Percentiles rank a stretch among this genome's conserved stretches.
phyloP scores from a whole-genome alignment of 1,284 basidiomycete genomes.

The Ustilago sp. region DNA sequence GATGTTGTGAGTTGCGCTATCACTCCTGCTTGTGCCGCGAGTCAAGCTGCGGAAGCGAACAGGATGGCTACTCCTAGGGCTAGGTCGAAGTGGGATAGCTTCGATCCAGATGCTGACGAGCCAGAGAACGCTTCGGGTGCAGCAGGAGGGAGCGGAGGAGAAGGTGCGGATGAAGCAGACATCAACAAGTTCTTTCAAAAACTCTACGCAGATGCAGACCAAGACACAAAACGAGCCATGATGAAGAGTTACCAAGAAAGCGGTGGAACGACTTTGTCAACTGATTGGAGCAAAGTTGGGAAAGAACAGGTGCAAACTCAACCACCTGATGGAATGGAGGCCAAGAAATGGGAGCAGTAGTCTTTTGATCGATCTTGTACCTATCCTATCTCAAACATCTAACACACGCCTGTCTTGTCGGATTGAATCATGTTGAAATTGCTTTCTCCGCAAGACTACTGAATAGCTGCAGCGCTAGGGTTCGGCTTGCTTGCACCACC shows the following conservation, averaged over 20 bases:
- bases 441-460: constrained; percentile 9
- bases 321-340: constrained; percentile 66
- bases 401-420: neutral
- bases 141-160: neutral
- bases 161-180: constrained; percentile 43
- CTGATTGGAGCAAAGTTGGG: constrained; percentile 67
- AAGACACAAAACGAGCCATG: constrained; percentile 67
- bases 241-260: constrained; percentile 67
- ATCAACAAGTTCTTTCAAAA: constrained; percentile 67
- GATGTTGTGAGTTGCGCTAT: constrained; percentile 14
- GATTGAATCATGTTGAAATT: neutral
- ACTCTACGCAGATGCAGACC: constrained; percentile 65
- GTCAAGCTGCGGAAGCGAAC: constrained; percentile 14
- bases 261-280: constrained; percentile 64
- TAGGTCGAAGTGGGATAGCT: constrained; percentile 64
- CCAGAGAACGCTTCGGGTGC: constrained; percentile 2
- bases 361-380: too few relatives aligned
- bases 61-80: too few relatives aligned
- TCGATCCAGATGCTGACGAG: constrained; percentile 53
- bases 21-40: constrained; percentile 21
- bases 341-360: constrained; percentile 48
- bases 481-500: constrained; percentile 9
- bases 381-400: constrained; percentile 1
- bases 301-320: constrained; percentile 37
- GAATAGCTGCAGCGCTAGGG: constrained; percentile 1